Conservation (phyloP, 495 filamentous ascomycete species). For the Rostrohypoxylon terebratum region DNA sequence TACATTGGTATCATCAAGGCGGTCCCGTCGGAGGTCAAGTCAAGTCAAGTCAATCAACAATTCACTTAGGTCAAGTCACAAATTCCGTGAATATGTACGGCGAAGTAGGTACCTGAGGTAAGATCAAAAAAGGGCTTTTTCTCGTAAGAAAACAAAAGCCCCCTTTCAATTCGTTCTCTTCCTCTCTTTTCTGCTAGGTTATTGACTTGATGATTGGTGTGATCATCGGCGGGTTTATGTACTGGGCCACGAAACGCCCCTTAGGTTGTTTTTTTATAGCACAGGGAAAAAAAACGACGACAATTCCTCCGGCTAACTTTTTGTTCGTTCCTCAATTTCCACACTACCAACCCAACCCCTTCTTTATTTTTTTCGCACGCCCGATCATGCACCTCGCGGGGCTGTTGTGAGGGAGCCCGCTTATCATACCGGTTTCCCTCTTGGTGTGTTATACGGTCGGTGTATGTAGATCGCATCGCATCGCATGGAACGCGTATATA, state of each 20-base stretch:
- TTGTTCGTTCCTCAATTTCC: background rate
- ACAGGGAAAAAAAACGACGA: background rate
- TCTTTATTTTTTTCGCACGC: background rate
- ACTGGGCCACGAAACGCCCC: background rate
- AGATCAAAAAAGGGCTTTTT: background rate
- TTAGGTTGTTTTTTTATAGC: background rate
- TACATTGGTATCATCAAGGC: too few species aligned
- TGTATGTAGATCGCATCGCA: background rate
- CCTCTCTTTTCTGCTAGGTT: background rate
- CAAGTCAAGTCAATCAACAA: background rate
- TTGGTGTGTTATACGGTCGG: background rate
- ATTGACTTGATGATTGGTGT: background rate
- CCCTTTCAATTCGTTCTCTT: background rate
- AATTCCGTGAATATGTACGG: background rate
- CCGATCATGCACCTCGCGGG: background rate
- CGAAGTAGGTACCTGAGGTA: background rate
- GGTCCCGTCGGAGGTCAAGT: background rate
- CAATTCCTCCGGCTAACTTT: background rate
- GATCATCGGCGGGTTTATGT: slow-evolving; percentile 2
- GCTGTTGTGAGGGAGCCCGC: background rate
- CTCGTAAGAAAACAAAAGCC: background rate
- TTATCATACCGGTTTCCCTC: background rate
- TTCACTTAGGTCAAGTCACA: background rate
- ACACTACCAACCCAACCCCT: background rate
- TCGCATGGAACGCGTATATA: background rate